Evolutionary conservation across 805 yeast genomes (phyloP).

Genomic region (Debaryomyces tyrocola): DNA sequence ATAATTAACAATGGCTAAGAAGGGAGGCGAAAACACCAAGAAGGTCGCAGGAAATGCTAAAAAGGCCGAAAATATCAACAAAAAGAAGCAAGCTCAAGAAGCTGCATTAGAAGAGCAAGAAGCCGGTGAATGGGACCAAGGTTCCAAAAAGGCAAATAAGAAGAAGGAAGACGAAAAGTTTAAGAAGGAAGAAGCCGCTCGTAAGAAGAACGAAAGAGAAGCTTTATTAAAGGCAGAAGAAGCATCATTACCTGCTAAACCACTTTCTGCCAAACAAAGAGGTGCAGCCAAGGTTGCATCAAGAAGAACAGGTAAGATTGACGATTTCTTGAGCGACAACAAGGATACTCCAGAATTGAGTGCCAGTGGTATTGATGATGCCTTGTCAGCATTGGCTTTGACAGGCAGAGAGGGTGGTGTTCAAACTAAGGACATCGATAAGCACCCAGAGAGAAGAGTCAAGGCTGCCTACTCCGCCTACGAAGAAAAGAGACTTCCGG

Average conservation of each 20-base stretch:
- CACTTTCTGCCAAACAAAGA: constrained; percentile 52
- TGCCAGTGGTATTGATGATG: constrained; percentile 77
- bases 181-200: constrained; percentile 73
- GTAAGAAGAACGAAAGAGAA: constrained; percentile 82
- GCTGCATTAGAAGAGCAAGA: constrained; percentile 52
- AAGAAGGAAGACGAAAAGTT: constrained; percentile 69
- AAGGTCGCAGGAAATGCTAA: constrained; percentile 65
- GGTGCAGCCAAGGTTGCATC: constrained; percentile 70
- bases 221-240: constrained; percentile 64
- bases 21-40: constrained; percentile 50
- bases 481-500: constrained; percentile 72
- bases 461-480: constrained; percentile 76
- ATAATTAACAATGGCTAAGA: constrained; percentile 43
- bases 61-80: constrained; percentile 63
- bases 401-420: constrained; percentile 59
- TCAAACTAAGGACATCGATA: constrained; percentile 62
- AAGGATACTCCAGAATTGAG: constrained; percentile 50
- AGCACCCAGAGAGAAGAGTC: constrained; percentile 87
- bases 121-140: constrained; percentile 67
- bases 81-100: constrained; percentile 53
- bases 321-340: constrained; percentile 62
- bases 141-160: constrained; percentile 65
- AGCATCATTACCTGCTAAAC: constrained; percentile 59
- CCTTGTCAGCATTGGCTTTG: constrained; percentile 73
- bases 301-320: constrained; percentile 60